These are phyloP conservation scores for Aphanomyces invadans DNA, from an alignment of 352 stramenopile genomes.

Conservation along the genomic window DNA sequence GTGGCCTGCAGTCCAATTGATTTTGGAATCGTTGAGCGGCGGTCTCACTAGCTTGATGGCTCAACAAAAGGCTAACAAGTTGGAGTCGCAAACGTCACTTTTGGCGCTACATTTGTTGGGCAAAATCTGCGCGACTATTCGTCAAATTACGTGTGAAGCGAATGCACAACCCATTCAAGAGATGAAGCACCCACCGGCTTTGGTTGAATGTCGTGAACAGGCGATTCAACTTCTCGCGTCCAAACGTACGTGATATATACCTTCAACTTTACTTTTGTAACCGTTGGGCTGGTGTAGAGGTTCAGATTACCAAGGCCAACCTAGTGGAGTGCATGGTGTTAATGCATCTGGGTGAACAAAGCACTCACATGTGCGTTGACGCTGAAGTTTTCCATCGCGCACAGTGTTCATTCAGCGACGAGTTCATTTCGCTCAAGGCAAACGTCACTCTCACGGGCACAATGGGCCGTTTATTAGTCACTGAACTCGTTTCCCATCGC, in stretches of 20 bases:
- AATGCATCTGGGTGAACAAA: conserved; percentile 8
- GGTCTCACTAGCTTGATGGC: conserved; percentile 54
- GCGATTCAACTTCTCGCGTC: conserved; percentile 27
- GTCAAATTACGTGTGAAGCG: conserved; percentile 39
- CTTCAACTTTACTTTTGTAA: too few species aligned
- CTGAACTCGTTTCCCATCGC: conserved; percentile 43
- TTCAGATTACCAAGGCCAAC: conserved; percentile 16
- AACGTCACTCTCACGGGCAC: neutral
- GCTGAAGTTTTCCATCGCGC: conserved; percentile 53
- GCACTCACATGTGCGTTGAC: conserved; percentile 22
- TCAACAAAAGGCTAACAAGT: conserved; percentile 48
- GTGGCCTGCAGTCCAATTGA: conserved; percentile 59
- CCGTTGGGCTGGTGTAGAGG: too few species aligned
- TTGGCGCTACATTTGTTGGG: conserved; percentile 61
- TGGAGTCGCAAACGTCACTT: conserved; percentile 57
- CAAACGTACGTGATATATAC: conserved; percentile 8
- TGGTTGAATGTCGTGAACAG: conserved; percentile 48
- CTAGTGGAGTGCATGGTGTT: conserved; percentile 1
- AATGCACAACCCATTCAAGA: conserved; percentile 36
- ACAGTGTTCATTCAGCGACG: conserved; percentile 33
- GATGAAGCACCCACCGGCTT: conserved; percentile 31
- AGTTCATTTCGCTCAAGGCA: conserved; percentile 29
- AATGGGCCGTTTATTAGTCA: conserved; percentile 34
- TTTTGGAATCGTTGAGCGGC: conserved; percentile 70
- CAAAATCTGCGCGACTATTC: conserved; percentile 73